phyloP scores from a whole-genome alignment of 1,284 basidiomycete species.

The Ustilago lituana region DNA sequence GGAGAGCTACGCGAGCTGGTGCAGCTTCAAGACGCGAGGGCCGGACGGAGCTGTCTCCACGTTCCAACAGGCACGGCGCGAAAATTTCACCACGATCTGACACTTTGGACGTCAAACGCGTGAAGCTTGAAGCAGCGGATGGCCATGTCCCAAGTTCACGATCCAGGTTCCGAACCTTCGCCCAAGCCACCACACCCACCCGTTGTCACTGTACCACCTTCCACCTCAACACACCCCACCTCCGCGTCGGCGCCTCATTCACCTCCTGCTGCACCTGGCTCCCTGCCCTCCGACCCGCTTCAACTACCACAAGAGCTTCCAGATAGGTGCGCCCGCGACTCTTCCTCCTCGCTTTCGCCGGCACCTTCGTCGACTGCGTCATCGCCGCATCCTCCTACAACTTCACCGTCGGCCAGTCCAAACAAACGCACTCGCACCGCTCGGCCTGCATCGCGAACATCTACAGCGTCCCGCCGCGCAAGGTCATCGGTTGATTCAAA shows the following conservation, averaged over 20 bases:
- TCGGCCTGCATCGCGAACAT: constrained; percentile 9
- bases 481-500: constrained; percentile 9
- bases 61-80: neutral
- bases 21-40: neutral
- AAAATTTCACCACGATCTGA: constrained; percentile 26
- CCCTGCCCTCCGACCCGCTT: neutral
- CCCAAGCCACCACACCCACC: constrained; percentile 23
- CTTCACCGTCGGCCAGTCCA: neutral
- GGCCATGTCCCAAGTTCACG: constrained; percentile 30
- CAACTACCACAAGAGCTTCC: neutral
- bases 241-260: neutral
- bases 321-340: constrained; percentile 17
- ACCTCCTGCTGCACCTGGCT: neutral
- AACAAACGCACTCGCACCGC: neutral
- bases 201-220: constrained; percentile 6
- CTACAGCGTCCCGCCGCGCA: constrained; percentile 20
- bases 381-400: constrained; percentile 6
- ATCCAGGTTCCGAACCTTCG: constrained; percentile 22
- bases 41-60: neutral
- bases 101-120: constrained; percentile 1
- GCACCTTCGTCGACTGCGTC: constrained; percentile 33
- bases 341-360: constrained; percentile 35
- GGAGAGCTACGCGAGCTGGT: neutral
- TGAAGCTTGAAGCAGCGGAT: constrained; percentile 9
- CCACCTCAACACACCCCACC: neutral